Base-by-base conservation (phyloP, 768 basidiomycete species). In the Suillus discolor region DNA sequence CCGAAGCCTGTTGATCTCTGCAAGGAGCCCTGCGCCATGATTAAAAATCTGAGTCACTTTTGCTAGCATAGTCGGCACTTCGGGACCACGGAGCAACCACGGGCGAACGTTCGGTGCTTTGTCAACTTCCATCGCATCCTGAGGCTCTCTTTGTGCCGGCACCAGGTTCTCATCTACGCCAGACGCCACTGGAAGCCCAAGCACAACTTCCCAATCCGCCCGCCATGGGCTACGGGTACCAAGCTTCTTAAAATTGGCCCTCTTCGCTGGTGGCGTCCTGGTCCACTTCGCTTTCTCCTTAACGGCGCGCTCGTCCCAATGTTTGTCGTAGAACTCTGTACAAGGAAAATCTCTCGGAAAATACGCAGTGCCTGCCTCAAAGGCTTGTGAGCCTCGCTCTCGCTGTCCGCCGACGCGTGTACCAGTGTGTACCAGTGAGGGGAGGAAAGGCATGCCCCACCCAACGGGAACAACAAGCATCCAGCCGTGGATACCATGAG, bases 391-490 rank as follows among this genome's bases (percentile, higher is more conserved):
- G 69, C 85, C 84, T 41, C 90, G 86, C 72, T 98, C 94, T 36
- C 89, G 87, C 71, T 96, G 90, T 2, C 96, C 97, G 6, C 85
- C 92, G 20, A 97, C 84, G 8, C 94, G 89, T 2, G 92, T 93
- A 25, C 92, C 91, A 0, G 96, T 95, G 75, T 87, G 89, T 4
- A 84, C 83, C 60, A 99, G 84, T 3, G 96, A 96, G 47, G 83
- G 83, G 67, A 93, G 87, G 78, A 99, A 94, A 1, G 96, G 83
- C 90, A 95, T 97, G 0, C 86, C 85, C 95, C 96, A 99, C 15
- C 94, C 95, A 1, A 87, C 81, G 4, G 97, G 97, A 39, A 97
- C 75, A 55, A 97, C 81, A 11, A 99, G 79, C 9, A 89, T 94
- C 91, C 93, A 97, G 45, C 96, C 96, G 70, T 95, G 89, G 38